Evolutionary conservation across 164 flowering plant genomes (phyloP).

Genomic region (Tetrastigma voinierianum): DNA sequence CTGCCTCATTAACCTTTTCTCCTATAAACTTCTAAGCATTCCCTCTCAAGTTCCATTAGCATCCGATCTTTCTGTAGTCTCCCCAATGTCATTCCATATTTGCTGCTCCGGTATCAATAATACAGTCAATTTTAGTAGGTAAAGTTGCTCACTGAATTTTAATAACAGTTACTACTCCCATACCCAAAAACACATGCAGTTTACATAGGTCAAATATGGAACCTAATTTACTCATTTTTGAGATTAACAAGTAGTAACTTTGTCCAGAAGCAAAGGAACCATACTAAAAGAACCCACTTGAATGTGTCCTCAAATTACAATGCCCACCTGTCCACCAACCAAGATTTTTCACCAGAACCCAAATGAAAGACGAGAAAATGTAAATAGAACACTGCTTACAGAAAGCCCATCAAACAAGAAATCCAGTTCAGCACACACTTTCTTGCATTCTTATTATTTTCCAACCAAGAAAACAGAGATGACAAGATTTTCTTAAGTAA

Average conservation of each 20-base stretch:
- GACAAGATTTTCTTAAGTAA: no score
- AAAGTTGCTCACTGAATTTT: not conserved
- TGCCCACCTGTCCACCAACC: not conserved
- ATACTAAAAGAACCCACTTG: not conserved
- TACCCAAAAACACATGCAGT: conserved; percentile 3
- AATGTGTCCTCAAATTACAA: not conserved
- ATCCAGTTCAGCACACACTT: no score
- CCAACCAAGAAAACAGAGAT: no score
- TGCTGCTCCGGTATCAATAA: conserved; percentile 45
- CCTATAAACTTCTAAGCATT: conserved; percentile 75
- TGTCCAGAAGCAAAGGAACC: not conserved
- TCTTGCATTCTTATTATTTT: no score
- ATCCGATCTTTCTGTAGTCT: conserved; percentile 76
- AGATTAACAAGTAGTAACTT: not conserved
- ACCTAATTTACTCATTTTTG: not conserved
- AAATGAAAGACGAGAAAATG: not conserved
- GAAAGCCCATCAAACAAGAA: not conserved
- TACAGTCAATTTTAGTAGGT: not conserved
- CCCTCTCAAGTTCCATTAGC: conserved; percentile 79
- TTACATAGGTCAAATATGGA: not conserved
- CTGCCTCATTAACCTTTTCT: conserved; percentile 90
- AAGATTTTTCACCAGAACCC: not conserved
- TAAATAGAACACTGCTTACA: not conserved
- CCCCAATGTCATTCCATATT: conserved; percentile 91
- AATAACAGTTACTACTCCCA: no score